Evolutionary conservation across 495 filamentous ascomycete genomes (phyloP).

Genomic region (Geoglossum glabrum): DNA sequence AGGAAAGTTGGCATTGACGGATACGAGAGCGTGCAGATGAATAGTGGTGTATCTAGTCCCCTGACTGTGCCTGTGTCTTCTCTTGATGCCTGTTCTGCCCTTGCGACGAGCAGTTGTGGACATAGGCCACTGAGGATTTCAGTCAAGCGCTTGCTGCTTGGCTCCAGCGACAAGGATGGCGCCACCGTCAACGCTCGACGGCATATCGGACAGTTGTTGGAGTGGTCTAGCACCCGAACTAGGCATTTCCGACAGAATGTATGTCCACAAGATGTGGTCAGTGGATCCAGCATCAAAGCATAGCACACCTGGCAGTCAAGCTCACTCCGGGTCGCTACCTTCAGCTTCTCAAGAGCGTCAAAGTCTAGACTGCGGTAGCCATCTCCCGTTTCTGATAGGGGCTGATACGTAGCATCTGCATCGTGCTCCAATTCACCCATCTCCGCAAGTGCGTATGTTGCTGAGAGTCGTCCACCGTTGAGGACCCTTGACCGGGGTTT

Average conservation of each 20-base stretch:
- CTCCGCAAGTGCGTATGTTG: conserved; percentile 35
- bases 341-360: conserved; percentile 31
- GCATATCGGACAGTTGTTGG: conserved; percentile 59
- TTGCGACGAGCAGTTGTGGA: conserved; percentile 38
- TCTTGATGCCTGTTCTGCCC: conserved; percentile 28
- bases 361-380: conserved; percentile 26
- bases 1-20: conserved; percentile 70
- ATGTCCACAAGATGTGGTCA: conserved; percentile 74
- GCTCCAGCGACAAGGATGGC: conserved; percentile 26
- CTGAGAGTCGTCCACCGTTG: conserved; percentile 36
- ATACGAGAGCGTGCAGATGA: conserved; percentile 63
- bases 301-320: conserved; percentile 83
- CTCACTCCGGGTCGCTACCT: conserved; percentile 40
- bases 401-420: conserved; percentile 33
- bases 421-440: conserved; percentile 30
- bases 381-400: conserved; percentile 17
- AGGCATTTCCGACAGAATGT: conserved; percentile 74
- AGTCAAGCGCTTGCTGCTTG: conserved; percentile 40
- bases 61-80: conserved; percentile 31
- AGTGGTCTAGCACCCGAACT: conserved; percentile 51
- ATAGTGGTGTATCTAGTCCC: conserved; percentile 48
- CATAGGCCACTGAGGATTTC: conserved; percentile 42
- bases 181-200: conserved; percentile 44
- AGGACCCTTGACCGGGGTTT: conserved; percentile 13
- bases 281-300: conserved; percentile 51